A percentile compares a stretch with the other conserved stretches of the same genome.
These are phyloP conservation scores for Colletotrichum sp. DNA, from an alignment of 2,329 filamentous ascomycete species.

Conservation along the genomic window DNA sequence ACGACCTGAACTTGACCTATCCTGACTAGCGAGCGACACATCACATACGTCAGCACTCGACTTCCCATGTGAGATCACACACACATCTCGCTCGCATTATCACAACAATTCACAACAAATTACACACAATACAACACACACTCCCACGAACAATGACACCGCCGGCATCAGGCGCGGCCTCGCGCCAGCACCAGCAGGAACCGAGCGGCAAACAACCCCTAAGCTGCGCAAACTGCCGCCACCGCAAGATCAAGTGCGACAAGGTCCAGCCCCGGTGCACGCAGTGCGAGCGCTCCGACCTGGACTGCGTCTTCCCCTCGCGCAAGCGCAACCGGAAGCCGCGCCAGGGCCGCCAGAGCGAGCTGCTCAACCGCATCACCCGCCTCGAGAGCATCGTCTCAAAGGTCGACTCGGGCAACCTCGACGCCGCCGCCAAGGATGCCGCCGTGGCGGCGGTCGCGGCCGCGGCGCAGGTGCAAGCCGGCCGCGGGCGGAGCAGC, in stretches of 20 bases:
- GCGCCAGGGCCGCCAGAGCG: slow-evolving; percentile 44
- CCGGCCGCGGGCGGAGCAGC: slow-evolving; percentile 19
- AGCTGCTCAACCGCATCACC: slow-evolving; percentile 47
- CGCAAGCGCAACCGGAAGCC: slow-evolving; percentile 47
- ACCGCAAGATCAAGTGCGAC: slow-evolving; percentile 67
- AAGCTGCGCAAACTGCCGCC: slow-evolving; percentile 66
- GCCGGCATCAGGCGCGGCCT: neutral
- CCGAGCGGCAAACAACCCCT: slow-evolving; percentile 35
- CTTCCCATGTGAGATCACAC: neutral
- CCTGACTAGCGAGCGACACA: slow-evolving; percentile 5
- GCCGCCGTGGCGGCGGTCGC: neutral
- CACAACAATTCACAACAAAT: neutral
- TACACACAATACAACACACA: neutral
- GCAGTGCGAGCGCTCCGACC: slow-evolving; percentile 52
- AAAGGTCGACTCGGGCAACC: slow-evolving; percentile 37
- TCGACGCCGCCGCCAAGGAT: neutral
- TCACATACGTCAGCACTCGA: neutral
- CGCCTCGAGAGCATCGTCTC: slow-evolving; percentile 52
- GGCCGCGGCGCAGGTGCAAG: neutral
- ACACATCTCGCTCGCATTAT: neutral
- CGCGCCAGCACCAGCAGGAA: neutral
- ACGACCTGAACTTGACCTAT: neutral
- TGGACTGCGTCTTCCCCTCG: slow-evolving; percentile 53
- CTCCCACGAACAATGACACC: slow-evolving; percentile 3
- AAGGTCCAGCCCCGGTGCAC: slow-evolving; percentile 56